Base-by-base conservation (phyloP, 257 asterid genomes). In the Ilex asprella region DNA sequence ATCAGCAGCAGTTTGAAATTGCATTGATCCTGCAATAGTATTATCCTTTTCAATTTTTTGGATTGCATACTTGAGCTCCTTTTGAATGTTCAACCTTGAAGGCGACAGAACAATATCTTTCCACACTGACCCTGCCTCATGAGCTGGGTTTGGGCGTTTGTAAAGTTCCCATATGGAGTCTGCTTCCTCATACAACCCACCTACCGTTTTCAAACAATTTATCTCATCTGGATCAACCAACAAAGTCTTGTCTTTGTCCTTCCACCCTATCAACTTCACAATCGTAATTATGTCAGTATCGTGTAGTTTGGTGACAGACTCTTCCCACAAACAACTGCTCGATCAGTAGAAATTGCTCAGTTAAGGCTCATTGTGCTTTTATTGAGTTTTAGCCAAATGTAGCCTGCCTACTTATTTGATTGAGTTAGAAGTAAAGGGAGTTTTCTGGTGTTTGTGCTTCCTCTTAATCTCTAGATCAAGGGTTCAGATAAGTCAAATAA, bases 171-270 rank as follows among this genome's bases (percentile, higher is more conserved):
- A 82, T 32, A 92, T 87, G 60, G 86, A 83, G 68, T 84, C 91
- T 35, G 94, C 95, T 10, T 75, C 81, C 27, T 78, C 96, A 29
- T 87, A 83, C 76, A 86, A 71, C 73, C 79, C 72, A 61, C 86
- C 82, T 39, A 83, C 78, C 41, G 74, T 67, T 63, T 82, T 78
- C 68, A 92, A 44, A 59, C 80, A 74, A 41, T 70, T 64, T 62
- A 92, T 91, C 79, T 91, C 98, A 56, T 88, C 93, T 47, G 87
- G 95, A 44, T 91, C 98, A 10, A 91, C 98, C 90, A 88, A 66
- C 77, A 91, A 70, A 15, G 76, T 88, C 85, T 79, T 91, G 68
- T 91, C 95, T 61, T 79, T 88, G 76, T 35, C 41, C 8, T 35
- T 35, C 41, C 41, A 35, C 8, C 41, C 99, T 81, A 92, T 92